Conservation (phyloP, 768 basidiomycete species). For the Russula emetica region DNA sequence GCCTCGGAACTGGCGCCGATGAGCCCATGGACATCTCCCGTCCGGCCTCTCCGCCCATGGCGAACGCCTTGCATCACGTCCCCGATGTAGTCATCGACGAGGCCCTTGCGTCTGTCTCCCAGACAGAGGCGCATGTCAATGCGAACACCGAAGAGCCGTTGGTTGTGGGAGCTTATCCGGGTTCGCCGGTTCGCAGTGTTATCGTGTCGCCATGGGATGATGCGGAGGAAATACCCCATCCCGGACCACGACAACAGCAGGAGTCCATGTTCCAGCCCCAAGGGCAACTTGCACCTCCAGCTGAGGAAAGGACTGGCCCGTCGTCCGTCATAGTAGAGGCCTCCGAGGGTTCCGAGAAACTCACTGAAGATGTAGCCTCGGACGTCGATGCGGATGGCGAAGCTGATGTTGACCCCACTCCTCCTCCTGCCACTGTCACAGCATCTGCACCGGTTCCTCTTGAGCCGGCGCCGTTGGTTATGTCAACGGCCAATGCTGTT, state of each 20-base stretch:
- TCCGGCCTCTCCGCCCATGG: slow-evolving; percentile 10
- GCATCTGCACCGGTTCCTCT: neutral
- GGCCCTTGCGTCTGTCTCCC: slow-evolving; percentile 10
- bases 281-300: neutral
- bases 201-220: slow-evolving; percentile 27
- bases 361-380: slow-evolving; percentile 21
- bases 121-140: slow-evolving; percentile 21
- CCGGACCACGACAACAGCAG: neutral
- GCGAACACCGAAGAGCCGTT: slow-evolving; percentile 36
- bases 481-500: neutral
- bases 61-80: slow-evolving; percentile 7
- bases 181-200: slow-evolving; percentile 36
- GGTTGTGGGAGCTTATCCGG: slow-evolving; percentile 45
- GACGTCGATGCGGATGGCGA: slow-evolving; percentile 23
- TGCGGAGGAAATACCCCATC: neutral
- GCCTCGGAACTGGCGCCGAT: slow-evolving; percentile 1
- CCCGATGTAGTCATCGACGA: slow-evolving; percentile 12
- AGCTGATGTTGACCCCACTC: slow-evolving; percentile 13
- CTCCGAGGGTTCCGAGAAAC: slow-evolving; percentile 19
- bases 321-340: slow-evolving; percentile 19
- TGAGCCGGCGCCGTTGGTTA: neutral
- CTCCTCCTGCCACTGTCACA: neutral
- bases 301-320: neutral
- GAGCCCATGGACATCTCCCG: slow-evolving; percentile 22
- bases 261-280: neutral